A percentile compares a stretch with the other conserved stretches of the same genome.
Conservation (phyloP, 371 early-diverging fungal genomes). For the Choanephora cucurbitarum region DNA sequence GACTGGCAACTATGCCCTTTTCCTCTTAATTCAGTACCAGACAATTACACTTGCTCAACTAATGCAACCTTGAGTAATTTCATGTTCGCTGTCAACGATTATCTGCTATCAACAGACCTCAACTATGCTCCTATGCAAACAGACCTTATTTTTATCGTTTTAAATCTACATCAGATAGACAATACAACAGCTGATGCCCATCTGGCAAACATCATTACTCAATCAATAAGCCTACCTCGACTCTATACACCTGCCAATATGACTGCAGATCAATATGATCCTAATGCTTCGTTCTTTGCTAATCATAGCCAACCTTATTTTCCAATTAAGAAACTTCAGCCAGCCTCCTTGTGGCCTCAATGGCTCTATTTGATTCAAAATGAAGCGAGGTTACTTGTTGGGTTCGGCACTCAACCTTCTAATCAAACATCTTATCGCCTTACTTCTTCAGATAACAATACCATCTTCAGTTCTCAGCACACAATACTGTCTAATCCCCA, state of each 20-base stretch:
- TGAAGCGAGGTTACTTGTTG: constrained; percentile 32
- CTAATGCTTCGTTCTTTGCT: constrained; percentile 9
- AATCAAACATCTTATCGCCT: constrained; percentile 15
- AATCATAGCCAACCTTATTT: constrained; percentile 9
- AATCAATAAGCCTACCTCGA: background rate
- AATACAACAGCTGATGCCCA: background rate
- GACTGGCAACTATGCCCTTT: constrained; percentile 47
- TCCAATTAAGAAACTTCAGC: constrained; percentile 5
- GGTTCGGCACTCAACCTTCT: constrained; percentile 26
- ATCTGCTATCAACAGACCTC: constrained; percentile 20
- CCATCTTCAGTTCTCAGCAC: constrained; percentile 22
- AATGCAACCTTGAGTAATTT: constrained; percentile 26
- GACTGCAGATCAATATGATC: background rate
- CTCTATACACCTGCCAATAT: constrained; percentile 23
- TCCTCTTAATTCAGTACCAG: background rate
- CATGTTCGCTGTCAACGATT: constrained; percentile 28
- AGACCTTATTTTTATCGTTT: constrained; percentile 26
- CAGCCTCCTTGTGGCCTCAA: constrained; percentile 27
- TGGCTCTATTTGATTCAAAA: constrained; percentile 33
- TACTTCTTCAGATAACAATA: constrained; percentile 16
- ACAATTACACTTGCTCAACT: constrained; percentile 23
- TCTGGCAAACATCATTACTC: constrained; percentile 11
- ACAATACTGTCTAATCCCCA: background rate
- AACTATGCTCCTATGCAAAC: constrained; percentile 16
- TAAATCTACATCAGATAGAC: constrained; percentile 35